Base-by-base conservation (phyloP, 139 green algal genomes). In the Nannochloris sp. region DNA sequence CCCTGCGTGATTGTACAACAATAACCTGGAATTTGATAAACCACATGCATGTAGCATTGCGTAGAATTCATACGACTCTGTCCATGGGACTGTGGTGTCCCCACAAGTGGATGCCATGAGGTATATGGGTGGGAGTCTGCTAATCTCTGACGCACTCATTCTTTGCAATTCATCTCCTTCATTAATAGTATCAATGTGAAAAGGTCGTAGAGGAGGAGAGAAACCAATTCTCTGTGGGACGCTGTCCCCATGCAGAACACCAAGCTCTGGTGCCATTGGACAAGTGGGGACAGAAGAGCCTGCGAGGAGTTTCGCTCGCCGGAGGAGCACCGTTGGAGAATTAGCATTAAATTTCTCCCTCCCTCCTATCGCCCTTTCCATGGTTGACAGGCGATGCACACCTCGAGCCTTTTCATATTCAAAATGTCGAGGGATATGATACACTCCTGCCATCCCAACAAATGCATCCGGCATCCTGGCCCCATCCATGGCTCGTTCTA, bases 381-480 rank as follows among this genome's bases (percentile, higher is more conserved):
- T 95, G 20, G 85, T 94, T 13, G 71, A 85, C 49, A 94, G 69
- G 56, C 83, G 62, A 55, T 89, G 76, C 31, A 95, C 85, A 11
- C 72, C 81, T 1, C 56, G 23, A 68, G 56, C 33, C n/a, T 56
- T 61, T 66, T 95, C 89, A 31, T 89, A 95, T 56, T 82, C 73
- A 51, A 86, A 93, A 61, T 95, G 89, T 60, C 84, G 82, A 0
- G 70, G 70, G 11, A 95, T 88, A 75, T 95, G 82, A 66, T 91
- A 95, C 29, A 91, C 82, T 0, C 83, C 87, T 10, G 73, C 68
- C 71, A 84, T 70, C 0, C 69, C 76, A 25, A 85, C 56, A 37
- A 85, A 65, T 5, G 25, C 40, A 11, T 3, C 40, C 8, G 79
- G 79, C 78, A 84, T 84, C 13, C 45, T 55, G 4, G 56, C 60